Base-by-base conservation (phyloP, 306 rosid genomes). In the Quercus berberidifolia region DNA sequence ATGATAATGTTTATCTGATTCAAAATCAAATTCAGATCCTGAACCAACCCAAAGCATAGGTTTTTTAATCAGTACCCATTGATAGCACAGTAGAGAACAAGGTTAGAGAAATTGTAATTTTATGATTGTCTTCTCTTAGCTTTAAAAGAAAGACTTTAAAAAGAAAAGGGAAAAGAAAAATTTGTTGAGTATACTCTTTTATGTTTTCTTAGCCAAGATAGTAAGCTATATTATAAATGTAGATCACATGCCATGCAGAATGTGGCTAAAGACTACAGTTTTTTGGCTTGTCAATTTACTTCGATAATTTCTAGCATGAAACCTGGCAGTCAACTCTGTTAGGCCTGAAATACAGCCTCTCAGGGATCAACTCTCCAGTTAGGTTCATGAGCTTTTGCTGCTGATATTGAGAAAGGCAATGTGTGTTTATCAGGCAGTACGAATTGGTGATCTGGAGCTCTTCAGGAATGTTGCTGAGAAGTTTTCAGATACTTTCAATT, bases 391-490 rank as follows among this genome's bases (percentile, higher is more conserved):
- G 33, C 43, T 55, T 81, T 58, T 65, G 51, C 76, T 76, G 55
- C 78, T 71, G 25, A 26, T 67, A 58, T 68, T 65, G 67, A 85
- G 46, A 11, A 30, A 25, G 4, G 15, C 49, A 15, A n/a, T 73
- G 41, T 6, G 57, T 17, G 41, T 55, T 86, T 81, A 46, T 78
- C 95, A 95, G 99, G 99, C 99, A 76, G 99, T 95, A 54, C 84
- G 99, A 28, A 95, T 95, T 87, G 99, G 99, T 74, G 99, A 92
- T 82, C 77, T 95, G 90, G 99, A 92, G 89, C 97, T 95, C 25
- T 95, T 95, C 78, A 92, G 87, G 81, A 89, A 87, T 41, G 93
- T 89, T 77, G 99, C 99, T 15, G 98, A 95, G 74, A 91, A 90
- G 86, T 95, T 92, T 83, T 76, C 97, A 1, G 75, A 84, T 79